Evolutionary conservation across 805 yeast genomes (phyloP).

Genomic region (Schwanniomyces occidentalis): DNA sequence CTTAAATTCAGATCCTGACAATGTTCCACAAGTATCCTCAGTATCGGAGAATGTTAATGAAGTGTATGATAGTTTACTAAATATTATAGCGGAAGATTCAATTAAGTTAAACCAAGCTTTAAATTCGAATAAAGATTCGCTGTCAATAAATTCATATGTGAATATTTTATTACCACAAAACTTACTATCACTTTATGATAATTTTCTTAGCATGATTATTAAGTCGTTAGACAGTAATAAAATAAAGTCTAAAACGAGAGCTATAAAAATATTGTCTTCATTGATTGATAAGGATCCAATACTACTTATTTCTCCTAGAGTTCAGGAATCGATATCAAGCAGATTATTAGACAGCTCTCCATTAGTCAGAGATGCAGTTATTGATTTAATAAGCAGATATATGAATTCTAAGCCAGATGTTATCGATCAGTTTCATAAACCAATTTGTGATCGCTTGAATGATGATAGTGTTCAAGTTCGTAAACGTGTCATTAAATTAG

Average conservation of each 20-base stretch:
- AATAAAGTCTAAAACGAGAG: conserved; percentile 46
- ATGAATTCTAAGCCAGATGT: conserved; percentile 44
- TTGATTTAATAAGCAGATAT: conserved; percentile 61
- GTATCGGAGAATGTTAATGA: conserved; percentile 1
- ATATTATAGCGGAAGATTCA: conserved; percentile 9
- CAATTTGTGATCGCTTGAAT: conserved; percentile 48
- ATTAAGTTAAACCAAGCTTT: conserved; percentile 8
- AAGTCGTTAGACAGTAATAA: conserved; percentile 28
- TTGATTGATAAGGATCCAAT: conserved; percentile 54
- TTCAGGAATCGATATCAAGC: conserved; percentile 52
- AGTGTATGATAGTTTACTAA: conserved; percentile 6
- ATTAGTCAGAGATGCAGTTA: conserved; percentile 71
- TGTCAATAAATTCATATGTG: conserved; percentile 17
- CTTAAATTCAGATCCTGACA: conserved; percentile 10
- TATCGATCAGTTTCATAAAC: conserved; percentile 48
- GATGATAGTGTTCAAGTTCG: conserved; percentile 70
- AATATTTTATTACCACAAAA: conserved; percentile 27
- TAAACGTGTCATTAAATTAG: conserved; percentile 56
- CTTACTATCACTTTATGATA: conserved; percentile 47
- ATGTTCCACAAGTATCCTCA: background rate
- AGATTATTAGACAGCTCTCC: conserved; percentile 64
- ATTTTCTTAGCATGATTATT: conserved; percentile 51
- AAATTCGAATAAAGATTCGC: conserved; percentile 13
- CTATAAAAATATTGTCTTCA: conserved; percentile 61
- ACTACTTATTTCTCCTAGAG: conserved; percentile 48